Evolutionary conservation across 2,329 filamentous ascomycete genomes (phyloP), one percentile per base, ranked within the genome.

Genomic region (Colletotrichum spinosum): DNA sequence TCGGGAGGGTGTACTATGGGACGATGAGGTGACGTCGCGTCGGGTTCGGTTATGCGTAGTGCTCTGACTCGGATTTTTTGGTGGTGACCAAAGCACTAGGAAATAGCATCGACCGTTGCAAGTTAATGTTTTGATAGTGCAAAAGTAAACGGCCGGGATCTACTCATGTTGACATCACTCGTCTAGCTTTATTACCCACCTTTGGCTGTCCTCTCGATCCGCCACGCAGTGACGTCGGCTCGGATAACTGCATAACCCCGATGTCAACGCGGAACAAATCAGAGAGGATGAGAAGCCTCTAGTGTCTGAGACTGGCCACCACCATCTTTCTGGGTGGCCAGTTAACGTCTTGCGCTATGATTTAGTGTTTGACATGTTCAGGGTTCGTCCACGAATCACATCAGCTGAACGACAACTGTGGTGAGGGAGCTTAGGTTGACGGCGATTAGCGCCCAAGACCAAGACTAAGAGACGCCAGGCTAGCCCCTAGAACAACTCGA

Each of bases 151-250:
- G 55, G 37, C 35, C 25, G 25, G 25, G 25, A 25, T 25, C 25
- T 25, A 4, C 25, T 25, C 25, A 4, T 51, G 35, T 58, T 59
- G 48, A 63, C 60, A 63, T 63, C 60, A 63, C 60, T 38, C 55
- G 60, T 42, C 17, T 53, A 15, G 25, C 39, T 8, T 37, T 52
- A 8, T 11, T 17, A 11, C 13, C 57, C 42, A 53, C 50, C 49
- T 53, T 17, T 38, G 25, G 44, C 25, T 63, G 60, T 53, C 55
- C 34, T 37, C 39, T 39, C 42, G 55, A 63, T 63, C 46, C 44
- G 46, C 53, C 34, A 48, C 60, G 17, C 37, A 11, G n/a, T 58
- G 34, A 62, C 53, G 46, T 34, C 9, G 15, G n/a, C 15, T 37
- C 45, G 39, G 41, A 11, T 60, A 46, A 5, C 4, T 34, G 17